Percentiles rank a stretch among this genome's conserved stretches.
Evolutionary conservation across 2,329 filamentous ascomycete species (phyloP).

Genomic region (Aquanectria penicillioides): DNA sequence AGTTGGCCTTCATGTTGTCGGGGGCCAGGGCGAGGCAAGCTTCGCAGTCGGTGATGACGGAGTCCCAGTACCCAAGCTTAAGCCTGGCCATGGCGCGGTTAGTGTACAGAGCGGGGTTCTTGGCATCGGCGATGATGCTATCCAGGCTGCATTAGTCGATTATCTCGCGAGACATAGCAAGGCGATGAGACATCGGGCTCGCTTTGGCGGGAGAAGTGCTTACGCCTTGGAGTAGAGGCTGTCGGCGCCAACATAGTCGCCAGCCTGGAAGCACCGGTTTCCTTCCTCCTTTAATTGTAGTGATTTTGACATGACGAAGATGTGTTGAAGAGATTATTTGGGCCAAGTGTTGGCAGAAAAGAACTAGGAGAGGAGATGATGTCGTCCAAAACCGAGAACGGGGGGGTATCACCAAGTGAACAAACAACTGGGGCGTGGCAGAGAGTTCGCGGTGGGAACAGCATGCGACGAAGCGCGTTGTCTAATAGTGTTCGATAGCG

Average conservation of each 20-base stretch:
- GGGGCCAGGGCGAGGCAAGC: slow-evolving; percentile 75
- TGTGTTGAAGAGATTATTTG: not conserved
- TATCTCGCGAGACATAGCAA: too few relatives aligned
- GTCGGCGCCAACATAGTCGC: slow-evolving; percentile 74
- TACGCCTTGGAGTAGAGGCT: slow-evolving; percentile 77
- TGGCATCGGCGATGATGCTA: slow-evolving; percentile 81
- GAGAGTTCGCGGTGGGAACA: too few relatives aligned
- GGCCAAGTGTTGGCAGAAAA: not conserved
- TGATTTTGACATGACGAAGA: slow-evolving; percentile 47
- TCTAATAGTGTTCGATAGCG: not conserved
- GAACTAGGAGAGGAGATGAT: slow-evolving; percentile 2
- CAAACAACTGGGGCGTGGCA: too few relatives aligned
- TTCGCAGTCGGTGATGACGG: slow-evolving; percentile 80
- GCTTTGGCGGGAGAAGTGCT: slow-evolving; percentile 41
- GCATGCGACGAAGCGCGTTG: not conserved
- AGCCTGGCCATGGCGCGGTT: slow-evolving; percentile 88
- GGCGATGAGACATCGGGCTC: not conserved
- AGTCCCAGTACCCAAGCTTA: slow-evolving; percentile 77
- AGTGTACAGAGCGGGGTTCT: slow-evolving; percentile 83
- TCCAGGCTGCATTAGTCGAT: not conserved
- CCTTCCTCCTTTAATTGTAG: slow-evolving; percentile 65
- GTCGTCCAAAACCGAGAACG: too few relatives aligned
- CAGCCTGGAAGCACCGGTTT: slow-evolving; percentile 71
- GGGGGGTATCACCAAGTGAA: too few relatives aligned
- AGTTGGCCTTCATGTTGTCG: slow-evolving; percentile 80